These are phyloP conservation scores for Calonectria montana DNA, from an alignment of 2,329 filamentous ascomycete species.

Conservation along the genomic window DNA sequence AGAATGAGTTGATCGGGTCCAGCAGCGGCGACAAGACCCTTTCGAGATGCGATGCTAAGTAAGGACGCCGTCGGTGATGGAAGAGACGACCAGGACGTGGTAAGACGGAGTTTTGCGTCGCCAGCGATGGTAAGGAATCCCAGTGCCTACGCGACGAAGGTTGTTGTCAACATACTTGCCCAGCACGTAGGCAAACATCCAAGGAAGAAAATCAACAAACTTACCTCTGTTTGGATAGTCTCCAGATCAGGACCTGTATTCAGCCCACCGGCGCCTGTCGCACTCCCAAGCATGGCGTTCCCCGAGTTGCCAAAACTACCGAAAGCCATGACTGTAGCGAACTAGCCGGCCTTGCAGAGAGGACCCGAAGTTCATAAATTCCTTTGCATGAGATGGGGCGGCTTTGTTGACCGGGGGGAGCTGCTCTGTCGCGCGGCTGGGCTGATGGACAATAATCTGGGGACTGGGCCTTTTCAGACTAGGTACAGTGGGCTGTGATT, in stretches of 20 bases:
- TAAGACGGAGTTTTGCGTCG: slow-evolving; percentile 85
- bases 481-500: slow-evolving; percentile 31
- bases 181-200: slow-evolving; percentile 6
- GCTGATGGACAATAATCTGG: slow-evolving; percentile 34
- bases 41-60: slow-evolving; percentile 82
- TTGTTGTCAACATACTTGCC: slow-evolving; percentile 33
- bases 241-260: slow-evolving; percentile 73
- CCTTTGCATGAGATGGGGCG: slow-evolving; percentile 38
- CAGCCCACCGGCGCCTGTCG: slow-evolving; percentile 51
- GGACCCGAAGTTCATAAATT: slow-evolving; percentile 44
- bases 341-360: slow-evolving; percentile 46
- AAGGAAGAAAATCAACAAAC: slow-evolving; percentile 35
- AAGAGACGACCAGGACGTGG: slow-evolving; percentile 80
- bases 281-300: slow-evolving; percentile 55
- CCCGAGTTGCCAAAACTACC: slow-evolving; percentile 63
- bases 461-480: slow-evolving; percentile 33
- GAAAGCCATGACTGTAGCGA: slow-evolving; percentile 70
- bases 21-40: slow-evolving; percentile 87
- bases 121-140: slow-evolving; percentile 85
- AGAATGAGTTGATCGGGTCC: slow-evolving; percentile 84
- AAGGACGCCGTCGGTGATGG: slow-evolving; percentile 85
- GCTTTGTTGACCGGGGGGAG: slow-evolving; percentile 33
- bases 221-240: slow-evolving; percentile 85
- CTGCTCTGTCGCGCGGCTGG: slow-evolving; percentile 31
- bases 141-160: slow-evolving; percentile 64